Conservation (phyloP, 2,329 filamentous ascomycete species). For the Diaporthe aspalathi region DNA sequence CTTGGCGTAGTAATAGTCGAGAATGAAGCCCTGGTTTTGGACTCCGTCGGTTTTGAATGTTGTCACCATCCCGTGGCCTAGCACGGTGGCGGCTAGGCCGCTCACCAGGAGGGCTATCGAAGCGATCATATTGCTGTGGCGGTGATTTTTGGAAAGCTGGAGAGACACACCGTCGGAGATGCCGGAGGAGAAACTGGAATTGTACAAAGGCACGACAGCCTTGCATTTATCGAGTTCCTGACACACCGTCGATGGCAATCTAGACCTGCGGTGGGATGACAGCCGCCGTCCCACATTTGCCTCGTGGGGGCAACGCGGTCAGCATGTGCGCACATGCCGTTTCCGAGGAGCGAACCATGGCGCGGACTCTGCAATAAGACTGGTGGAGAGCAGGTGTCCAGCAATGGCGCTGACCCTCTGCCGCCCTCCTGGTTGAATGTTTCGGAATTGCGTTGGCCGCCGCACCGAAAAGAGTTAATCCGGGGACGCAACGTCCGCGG, state of each 20-base stretch:
- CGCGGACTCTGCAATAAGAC: neutral
- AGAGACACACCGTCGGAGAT: neutral
- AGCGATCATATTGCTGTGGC: constrained; percentile 10
- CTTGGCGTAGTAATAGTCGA: constrained; percentile 49
- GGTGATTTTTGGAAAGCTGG: neutral
- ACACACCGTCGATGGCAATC: too few species aligned
- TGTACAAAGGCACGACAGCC: neutral
- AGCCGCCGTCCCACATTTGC: neutral
- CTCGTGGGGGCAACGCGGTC: neutral
- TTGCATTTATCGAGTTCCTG: neutral
- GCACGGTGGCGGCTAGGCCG: constrained; percentile 42
- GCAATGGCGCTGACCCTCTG: neutral
- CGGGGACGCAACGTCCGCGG: constrained; percentile 17
- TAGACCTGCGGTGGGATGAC: neutral
- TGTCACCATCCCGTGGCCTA: constrained; percentile 59
- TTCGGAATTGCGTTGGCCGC: constrained; percentile 22
- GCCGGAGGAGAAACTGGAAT: fast-evolving
- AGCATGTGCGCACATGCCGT: neutral
- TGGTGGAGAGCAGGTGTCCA: neutral
- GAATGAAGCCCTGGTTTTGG: constrained; percentile 46
- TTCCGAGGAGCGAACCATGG: neutral
- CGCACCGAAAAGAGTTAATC: constrained; percentile 6
- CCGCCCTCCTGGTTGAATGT: neutral
- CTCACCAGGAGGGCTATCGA: constrained; percentile 6
- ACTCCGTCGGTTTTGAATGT: constrained; percentile 59